These are phyloP conservation scores for Globisporangium yorkense DNA, from an alignment of 352 stramenopile genomes.

Conservation along the genomic window DNA sequence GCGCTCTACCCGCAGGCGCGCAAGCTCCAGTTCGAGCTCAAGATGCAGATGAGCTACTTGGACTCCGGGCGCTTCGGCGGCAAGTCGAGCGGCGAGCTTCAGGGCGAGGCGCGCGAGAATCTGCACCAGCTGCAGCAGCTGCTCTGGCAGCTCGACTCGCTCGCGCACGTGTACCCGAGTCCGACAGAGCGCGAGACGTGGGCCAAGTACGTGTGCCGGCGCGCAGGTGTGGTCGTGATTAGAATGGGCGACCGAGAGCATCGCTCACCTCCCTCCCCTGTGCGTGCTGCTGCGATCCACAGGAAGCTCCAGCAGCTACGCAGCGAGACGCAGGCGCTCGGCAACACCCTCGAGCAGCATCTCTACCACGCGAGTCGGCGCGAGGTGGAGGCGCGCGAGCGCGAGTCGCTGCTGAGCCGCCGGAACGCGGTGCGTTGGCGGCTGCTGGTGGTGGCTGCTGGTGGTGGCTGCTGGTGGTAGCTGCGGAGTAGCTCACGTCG, in stretches of 20 bases:
- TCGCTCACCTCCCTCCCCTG: too few relatives aligned
- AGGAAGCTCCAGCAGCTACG: constrained; percentile 72
- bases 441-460: background rate
- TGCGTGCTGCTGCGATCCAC: background rate
- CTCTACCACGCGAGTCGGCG: constrained; percentile 65
- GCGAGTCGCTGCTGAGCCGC: constrained; percentile 69
- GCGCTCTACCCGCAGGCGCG: constrained; percentile 75
- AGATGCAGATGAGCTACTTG: constrained; percentile 86
- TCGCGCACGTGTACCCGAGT: constrained; percentile 53
- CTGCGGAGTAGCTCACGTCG: too few relatives aligned
- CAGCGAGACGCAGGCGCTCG: constrained; percentile 62
- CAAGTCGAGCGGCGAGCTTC: constrained; percentile 50
- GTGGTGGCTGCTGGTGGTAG: too few relatives aligned
- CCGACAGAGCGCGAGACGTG: constrained; percentile 63
- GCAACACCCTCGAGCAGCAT: constrained; percentile 69
- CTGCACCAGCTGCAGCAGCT: constrained; percentile 68
- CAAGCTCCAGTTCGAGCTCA: constrained; percentile 86
- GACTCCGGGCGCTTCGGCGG: constrained; percentile 51
- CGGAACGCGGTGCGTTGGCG: constrained; percentile 33
- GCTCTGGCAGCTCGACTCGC: constrained; percentile 78
- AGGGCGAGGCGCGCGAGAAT: constrained; percentile 63
- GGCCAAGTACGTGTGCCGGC: constrained; percentile 34
- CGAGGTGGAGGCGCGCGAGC: constrained; percentile 60
- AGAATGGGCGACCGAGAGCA: too few relatives aligned
- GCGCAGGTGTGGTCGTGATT: too few relatives aligned